Percentiles rank a stretch among this genome's conserved stretches.
phyloP scores from a whole-genome alignment of 2,329 filamentous ascomycete species.

The Pseudopyricularia javanii region DNA sequence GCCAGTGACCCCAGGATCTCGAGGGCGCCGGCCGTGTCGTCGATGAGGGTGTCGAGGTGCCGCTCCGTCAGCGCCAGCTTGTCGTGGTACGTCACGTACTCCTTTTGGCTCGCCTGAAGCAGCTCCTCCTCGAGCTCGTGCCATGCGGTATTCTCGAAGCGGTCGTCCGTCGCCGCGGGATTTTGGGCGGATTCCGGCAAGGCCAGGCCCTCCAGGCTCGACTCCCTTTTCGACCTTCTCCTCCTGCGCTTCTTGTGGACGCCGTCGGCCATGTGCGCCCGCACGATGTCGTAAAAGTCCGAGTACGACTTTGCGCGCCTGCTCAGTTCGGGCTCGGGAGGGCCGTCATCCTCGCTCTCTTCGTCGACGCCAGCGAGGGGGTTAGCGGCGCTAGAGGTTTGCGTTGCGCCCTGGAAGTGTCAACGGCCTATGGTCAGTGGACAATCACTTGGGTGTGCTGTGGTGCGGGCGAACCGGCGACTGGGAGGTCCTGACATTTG shows the following conservation, averaged over 20 bases:
- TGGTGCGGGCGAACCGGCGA: constrained; percentile 7
- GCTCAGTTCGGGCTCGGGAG: constrained; percentile 52
- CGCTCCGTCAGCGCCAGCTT: constrained; percentile 67
- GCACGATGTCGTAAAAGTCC: constrained; percentile 57
- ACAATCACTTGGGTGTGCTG: background rate
- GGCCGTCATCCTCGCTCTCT: constrained; percentile 40
- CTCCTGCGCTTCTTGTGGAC: constrained; percentile 24
- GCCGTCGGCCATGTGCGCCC: constrained; percentile 43
- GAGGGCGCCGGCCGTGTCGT: constrained; percentile 65
- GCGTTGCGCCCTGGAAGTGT: constrained; percentile 35
- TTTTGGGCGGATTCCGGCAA: constrained; percentile 17
- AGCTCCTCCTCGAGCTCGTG: constrained; percentile 55
- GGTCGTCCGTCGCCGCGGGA: constrained; percentile 2
- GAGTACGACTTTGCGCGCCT: constrained; percentile 67
- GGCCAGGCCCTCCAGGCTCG: constrained; percentile 37
- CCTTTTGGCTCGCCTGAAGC: constrained; percentile 69
- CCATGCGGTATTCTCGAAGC: constrained; percentile 12
- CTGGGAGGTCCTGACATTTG: constrained; percentile 52
- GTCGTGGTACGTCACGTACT: constrained; percentile 77
- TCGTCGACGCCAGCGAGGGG: constrained; percentile 47
- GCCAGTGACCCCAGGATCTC: constrained; percentile 67
- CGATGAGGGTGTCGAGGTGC: constrained; percentile 68
- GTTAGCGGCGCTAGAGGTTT: constrained; percentile 36
- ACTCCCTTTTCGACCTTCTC: constrained; percentile 18
- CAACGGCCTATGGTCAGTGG: background rate